Base-by-base conservation (phyloP, 2,329 filamentous ascomycete genomes). In the Trichoderma atrobrunneum region DNA sequence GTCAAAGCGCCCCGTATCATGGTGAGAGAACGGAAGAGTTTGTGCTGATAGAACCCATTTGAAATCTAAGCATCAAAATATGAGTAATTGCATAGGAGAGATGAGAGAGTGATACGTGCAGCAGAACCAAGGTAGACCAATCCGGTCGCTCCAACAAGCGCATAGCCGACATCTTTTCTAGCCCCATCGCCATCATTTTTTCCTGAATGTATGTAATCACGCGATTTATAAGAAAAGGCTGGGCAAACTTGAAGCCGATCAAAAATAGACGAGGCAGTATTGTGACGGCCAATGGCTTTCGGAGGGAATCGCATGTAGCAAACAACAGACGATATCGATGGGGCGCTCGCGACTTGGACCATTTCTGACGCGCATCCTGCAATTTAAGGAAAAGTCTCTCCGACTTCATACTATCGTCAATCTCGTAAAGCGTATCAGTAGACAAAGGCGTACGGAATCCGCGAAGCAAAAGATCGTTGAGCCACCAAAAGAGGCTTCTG, bases 401-500 rank as follows among this genome's bases (percentile, higher is more conserved):
- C 4, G 74, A 74, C 16, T 72, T 63, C 69, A 74, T 43, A 14
- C 71, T 36, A 7, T 71, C 72, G 18, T 76, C 75, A 5, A 77
- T 28, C 2, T 54, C 54, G 56, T 74, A 71, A 1, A 75, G 68
- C 32, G 74, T 71, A 14, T 72, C 48, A 34, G 74, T 24, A 3
- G 73, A 70, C 7, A 77, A 71, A 26, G 48, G 26, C 5, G 36
- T 43, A 32, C 57, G 48, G 48, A 76, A 77, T 7, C 79, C 79
- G 12, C 71, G 72, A 11, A 72, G 54, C 67, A 82, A 78, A 1
- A 80, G 69, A 7, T 74, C 62, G 56, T 80, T 80, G 28, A 81
- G 61, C 80, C 80, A 82, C 78, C 78, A 80, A 57, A 81, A 79
- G 14, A 81, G 70, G 24, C 77, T 79, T 28, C 78, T 75, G 71